Percentiles rank a stretch among this genome's conserved stretches.
Evolutionary conservation across 129 eudicot genomes (phyloP).

Genomic region (Silybum marianum): DNA sequence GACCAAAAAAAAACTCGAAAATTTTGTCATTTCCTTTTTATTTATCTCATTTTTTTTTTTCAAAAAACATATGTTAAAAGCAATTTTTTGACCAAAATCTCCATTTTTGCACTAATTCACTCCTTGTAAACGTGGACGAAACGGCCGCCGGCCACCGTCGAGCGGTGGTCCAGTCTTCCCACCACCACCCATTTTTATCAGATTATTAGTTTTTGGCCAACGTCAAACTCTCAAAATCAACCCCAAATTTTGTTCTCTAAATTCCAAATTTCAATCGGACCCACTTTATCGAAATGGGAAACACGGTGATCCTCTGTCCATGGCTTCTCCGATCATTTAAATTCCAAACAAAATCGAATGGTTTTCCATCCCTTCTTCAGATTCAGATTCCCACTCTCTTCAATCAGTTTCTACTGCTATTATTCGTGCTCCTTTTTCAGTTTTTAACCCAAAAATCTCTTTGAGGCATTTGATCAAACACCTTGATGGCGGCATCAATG

Average conservation of each 20-base stretch:
- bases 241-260: too few species aligned
- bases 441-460: neutral
- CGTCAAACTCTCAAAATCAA: neutral
- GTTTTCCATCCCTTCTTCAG: neutral
- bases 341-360: neutral
- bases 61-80: too few species aligned
- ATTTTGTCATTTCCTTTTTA: too few species aligned
- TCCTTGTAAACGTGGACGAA: neutral
- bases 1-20: too few species aligned
- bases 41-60: too few species aligned
- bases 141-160: neutral
- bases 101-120: neutral
- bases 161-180: slow-evolving; percentile 16
- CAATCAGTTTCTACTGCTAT: neutral
- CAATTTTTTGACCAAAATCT: too few species aligned
- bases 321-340: slow-evolving; percentile 7
- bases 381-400: neutral
- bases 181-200: slow-evolving; percentile 18
- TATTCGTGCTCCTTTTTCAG: neutral
- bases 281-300: slow-evolving; percentile 9
- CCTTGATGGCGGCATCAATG: slow-evolving; percentile 59
- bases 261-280: slow-evolving; percentile 13
- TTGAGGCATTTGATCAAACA: slow-evolving; percentile 29
- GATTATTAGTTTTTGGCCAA: neutral
- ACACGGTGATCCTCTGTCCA: slow-evolving; percentile 1